Evolutionary conservation across 352 stramenopile genomes (phyloP), one percentile per base, ranked within the genome.

Genomic region (Globisporangium alternatum): DNA sequence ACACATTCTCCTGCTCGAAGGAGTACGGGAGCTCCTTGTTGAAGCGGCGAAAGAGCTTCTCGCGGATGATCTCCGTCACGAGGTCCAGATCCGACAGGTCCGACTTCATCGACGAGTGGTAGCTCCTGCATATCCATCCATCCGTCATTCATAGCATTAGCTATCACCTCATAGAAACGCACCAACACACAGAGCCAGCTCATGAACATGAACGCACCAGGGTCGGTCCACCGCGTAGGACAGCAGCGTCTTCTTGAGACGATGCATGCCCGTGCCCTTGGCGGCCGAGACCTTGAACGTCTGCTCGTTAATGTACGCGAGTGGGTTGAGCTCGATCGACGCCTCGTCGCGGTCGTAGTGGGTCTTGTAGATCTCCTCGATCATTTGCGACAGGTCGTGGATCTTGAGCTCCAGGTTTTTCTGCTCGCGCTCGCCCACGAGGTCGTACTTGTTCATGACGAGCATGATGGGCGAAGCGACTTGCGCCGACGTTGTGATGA

Each of bases 11-110:
- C 65, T 94, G 85, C 52, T 91, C 73, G 43, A 94, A 83, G n/a
- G 62, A 65, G 69, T 96, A 96, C 51, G 87, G 87, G 30, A 96
- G 75, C 60, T 96, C 87, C 68, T 93, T 84, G 70, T 96, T 93
- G 60, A 91, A 94, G 56, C 87, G 85, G n/a, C 82, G 68, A 64
- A 89, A 96, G 53, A 96, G 78, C 71, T 96, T 93, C 56, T 93
- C 87, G 28, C 87, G 85, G 59, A 96, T 96, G 71, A 96, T 96
- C 64, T 96, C 87, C 10, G 72, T 89, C 60, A 96, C 87, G 35
- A 96, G 69, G 22, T 93, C 85, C 56, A 96, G 62, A 57, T 94
- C 86, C 3, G 85, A 93, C 64, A 86, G 71, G 44, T 93, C 83
- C 56, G 87, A 94, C 75, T 88, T 88, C 70, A 93, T 89, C 1